phyloP scores from a whole-genome alignment of 345 rosid species.

The Syzygium aromaticum region DNA sequence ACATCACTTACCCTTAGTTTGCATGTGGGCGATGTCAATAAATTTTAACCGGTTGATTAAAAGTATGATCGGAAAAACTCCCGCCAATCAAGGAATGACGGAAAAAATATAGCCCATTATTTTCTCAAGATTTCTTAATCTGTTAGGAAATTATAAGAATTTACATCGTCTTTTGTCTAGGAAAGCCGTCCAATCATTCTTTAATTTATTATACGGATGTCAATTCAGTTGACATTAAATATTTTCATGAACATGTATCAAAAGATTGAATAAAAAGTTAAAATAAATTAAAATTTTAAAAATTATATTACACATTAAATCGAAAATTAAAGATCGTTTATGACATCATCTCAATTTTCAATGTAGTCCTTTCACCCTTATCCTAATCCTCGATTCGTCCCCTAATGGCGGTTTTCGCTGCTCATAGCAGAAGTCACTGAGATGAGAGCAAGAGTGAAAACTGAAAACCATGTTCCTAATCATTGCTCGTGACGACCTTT shows the following conservation, averaged over 20 bases:
- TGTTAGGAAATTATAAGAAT: neutral
- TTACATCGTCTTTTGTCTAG: rapidly evolving
- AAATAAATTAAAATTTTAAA: no score
- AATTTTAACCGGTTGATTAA: neutral
- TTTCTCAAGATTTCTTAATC: neutral
- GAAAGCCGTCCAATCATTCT: rapidly evolving
- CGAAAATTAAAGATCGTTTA: no score
- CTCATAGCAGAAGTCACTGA: no score
- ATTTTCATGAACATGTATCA: no score
- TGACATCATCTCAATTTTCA: no score
- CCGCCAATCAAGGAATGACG: neutral
- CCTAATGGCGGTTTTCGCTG: neutral
- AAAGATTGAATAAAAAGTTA: rapidly evolving
- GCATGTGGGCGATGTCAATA: no score
- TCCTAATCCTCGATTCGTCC: neutral
- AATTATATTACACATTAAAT: rapidly evolving
- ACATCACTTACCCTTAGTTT: neutral
- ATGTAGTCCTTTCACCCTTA: no score
- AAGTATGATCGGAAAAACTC: neutral
- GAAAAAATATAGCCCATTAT: neutral
- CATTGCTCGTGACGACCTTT: neutral
- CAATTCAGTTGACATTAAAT: no score
- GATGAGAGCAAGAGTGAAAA: no score
- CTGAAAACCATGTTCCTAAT: neutral
- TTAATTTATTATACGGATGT: rapidly evolving